These are phyloP conservation scores for Parietaria judaica DNA, from an alignment of 306 rosid genomes.

Conservation along the genomic window DNA sequence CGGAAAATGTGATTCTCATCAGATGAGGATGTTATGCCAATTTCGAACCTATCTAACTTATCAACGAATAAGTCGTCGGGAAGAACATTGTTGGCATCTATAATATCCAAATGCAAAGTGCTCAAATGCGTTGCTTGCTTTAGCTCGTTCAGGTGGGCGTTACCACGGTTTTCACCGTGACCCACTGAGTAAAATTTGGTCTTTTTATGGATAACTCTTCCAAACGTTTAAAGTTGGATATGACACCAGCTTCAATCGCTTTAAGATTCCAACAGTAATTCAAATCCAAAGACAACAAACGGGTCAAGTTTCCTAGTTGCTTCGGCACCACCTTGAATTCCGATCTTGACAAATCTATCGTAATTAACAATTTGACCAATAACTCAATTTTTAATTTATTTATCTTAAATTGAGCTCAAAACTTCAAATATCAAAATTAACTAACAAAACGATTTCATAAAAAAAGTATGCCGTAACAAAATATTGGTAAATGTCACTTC, in stretches of 20 bases:
- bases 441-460: too few species aligned
- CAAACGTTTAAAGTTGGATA: neutral
- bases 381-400: too few species aligned
- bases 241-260: neutral
- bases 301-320: neutral
- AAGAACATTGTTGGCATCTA: neutral
- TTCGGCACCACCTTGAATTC: fast-evolving
- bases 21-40: neutral
- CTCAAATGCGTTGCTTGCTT: neutral
- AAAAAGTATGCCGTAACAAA: too few species aligned
- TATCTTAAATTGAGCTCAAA: too few species aligned
- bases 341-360: fast-evolving
- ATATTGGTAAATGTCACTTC: too few species aligned
- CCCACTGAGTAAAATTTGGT: conserved; percentile 3
- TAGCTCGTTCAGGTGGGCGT: conserved; percentile 12
- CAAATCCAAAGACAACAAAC: neutral
- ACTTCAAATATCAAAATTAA: too few species aligned
- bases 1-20: too few species aligned
- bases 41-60: neutral
- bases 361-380: too few species aligned
- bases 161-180: too few species aligned
- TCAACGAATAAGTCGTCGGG: neutral
- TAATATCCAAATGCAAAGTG: neutral
- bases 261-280: fast-evolving
- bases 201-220: neutral